These are phyloP conservation scores for Taphrina flavorubra DNA, from an alignment of 1,139 yeast species.

Conservation along the genomic window DNA sequence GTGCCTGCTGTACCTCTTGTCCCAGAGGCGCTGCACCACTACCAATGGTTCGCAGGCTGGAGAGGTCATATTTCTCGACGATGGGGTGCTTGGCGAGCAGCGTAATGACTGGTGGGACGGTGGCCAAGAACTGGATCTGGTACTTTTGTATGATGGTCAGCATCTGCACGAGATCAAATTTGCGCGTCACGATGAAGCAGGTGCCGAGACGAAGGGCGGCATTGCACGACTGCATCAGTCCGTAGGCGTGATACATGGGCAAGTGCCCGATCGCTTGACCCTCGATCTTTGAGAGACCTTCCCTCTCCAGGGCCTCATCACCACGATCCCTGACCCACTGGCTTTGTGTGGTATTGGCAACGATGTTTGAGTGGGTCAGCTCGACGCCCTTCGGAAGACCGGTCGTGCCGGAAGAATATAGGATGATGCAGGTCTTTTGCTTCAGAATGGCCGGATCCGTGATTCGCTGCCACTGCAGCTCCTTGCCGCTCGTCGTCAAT, in stretches of 20 bases:
- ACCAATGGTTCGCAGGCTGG: constrained; percentile 46
- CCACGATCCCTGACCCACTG: constrained; percentile 36
- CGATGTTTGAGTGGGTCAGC: constrained; percentile 59
- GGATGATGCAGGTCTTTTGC: constrained; percentile 49
- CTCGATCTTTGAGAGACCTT: constrained; percentile 15
- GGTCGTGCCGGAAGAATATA: constrained; percentile 79
- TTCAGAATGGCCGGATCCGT: constrained; percentile 41
- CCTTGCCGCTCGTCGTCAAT: constrained; percentile 37
- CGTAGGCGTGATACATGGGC: constrained; percentile 55
- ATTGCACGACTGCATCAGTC: constrained; percentile 49
- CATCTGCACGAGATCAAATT: constrained; percentile 51
- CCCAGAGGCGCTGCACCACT: constrained; percentile 55
- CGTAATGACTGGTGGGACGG: constrained; percentile 55
- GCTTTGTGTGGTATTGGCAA: constrained; percentile 49
- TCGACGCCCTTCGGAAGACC: constrained; percentile 71
- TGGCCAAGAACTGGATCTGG: constrained; percentile 48
- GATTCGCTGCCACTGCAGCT: constrained; percentile 39
- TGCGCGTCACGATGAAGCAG: constrained; percentile 50
- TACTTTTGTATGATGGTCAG: constrained; percentile 49
- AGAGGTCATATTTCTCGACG: constrained; percentile 50
- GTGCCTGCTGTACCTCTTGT: constrained; percentile 35
- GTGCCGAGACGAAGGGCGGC: constrained; percentile 47
- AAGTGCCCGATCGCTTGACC: constrained; percentile 45
- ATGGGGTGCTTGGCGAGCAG: constrained; percentile 53
- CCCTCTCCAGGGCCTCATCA: constrained; percentile 9